Conservation (phyloP, 768 basidiomycete genomes). For the Kwoniella bestiolae region DNA sequence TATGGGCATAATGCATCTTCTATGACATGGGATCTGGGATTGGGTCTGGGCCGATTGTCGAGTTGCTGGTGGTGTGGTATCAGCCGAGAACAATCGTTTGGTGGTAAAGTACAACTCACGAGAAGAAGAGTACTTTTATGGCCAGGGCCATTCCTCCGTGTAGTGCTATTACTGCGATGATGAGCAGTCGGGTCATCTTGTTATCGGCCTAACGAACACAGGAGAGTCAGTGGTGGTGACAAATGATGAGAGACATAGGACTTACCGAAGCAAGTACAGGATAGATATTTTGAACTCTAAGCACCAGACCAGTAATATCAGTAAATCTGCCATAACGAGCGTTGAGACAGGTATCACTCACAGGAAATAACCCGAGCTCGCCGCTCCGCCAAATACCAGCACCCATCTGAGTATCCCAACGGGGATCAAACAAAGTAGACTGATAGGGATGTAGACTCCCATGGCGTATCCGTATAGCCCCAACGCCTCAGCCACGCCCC, state of each 20-base stretch:
- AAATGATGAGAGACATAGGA: no score
- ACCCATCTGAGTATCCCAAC: conserved; percentile 80
- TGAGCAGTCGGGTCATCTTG: conserved; percentile 79
- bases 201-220: conserved; percentile 85
- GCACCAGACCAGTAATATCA: no score
- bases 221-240: no score
- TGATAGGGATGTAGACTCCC: conserved; percentile 54
- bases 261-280: conserved; percentile 83
- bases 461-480: conserved; percentile 60
- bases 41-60: conserved; percentile 42
- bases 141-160: conserved; percentile 81
- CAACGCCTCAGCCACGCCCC: conserved; percentile 75
- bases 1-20: conserved; percentile 8
- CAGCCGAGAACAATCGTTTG: neutral
- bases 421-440: conserved; percentile 76
- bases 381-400: conserved; percentile 72
- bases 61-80: conserved; percentile 25
- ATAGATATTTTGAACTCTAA: conserved; percentile 66
- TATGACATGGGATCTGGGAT: conserved; percentile 32
- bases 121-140: conserved; percentile 79
- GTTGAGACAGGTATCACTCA: no score
- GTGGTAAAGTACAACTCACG: conserved; percentile 36
- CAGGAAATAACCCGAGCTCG: conserved; percentile 86
- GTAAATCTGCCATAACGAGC: no score
- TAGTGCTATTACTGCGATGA: conserved; percentile 72